phyloP scores from a whole-genome alignment of 352 stramenopile species.

The Phytophthora capsici region DNA sequence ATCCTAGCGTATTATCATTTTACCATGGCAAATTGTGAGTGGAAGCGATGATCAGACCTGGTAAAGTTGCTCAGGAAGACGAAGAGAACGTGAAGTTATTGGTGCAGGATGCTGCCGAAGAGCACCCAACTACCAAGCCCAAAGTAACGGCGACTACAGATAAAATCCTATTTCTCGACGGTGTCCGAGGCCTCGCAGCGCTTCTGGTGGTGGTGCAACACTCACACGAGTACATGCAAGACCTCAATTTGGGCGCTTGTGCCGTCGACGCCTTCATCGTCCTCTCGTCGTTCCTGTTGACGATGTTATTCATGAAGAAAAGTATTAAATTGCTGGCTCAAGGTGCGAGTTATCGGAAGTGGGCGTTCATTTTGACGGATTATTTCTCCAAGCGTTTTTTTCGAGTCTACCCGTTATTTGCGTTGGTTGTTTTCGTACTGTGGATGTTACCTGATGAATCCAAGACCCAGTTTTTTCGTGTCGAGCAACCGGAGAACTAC shows the following conservation, averaged over 20 bases:
- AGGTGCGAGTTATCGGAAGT: slow-evolving; percentile 17
- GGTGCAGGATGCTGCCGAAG: neutral
- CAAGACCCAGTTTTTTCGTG: slow-evolving; percentile 31
- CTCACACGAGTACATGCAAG: slow-evolving; percentile 29
- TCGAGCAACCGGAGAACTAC: slow-evolving; percentile 33
- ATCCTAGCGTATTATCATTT: no score
- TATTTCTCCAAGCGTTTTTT: slow-evolving; percentile 43
- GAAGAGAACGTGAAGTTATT: neutral
- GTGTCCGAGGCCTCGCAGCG: slow-evolving; percentile 43
- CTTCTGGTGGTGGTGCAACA: slow-evolving; percentile 37
- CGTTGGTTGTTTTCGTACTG: slow-evolving; percentile 29
- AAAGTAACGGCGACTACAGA: slow-evolving; percentile 1
- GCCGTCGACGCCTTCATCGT: slow-evolving; percentile 50
- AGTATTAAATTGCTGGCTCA: slow-evolving; percentile 21
- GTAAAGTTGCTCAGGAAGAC: neutral
- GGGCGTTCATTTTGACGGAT: slow-evolving; percentile 35
- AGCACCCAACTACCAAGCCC: neutral
- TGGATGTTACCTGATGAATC: slow-evolving; percentile 31
- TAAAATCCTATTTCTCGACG: slow-evolving; percentile 47
- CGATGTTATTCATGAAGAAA: slow-evolving; percentile 43
- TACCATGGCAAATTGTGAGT: no score
- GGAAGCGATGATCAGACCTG: slow-evolving; percentile 4
- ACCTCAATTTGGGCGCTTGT: slow-evolving; percentile 25
- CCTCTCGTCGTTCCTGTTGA: slow-evolving; percentile 51
- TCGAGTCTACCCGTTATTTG: slow-evolving; percentile 60